Conservation (phyloP, 2,329 filamentous ascomycete species). For the Penicillium sp. region DNA sequence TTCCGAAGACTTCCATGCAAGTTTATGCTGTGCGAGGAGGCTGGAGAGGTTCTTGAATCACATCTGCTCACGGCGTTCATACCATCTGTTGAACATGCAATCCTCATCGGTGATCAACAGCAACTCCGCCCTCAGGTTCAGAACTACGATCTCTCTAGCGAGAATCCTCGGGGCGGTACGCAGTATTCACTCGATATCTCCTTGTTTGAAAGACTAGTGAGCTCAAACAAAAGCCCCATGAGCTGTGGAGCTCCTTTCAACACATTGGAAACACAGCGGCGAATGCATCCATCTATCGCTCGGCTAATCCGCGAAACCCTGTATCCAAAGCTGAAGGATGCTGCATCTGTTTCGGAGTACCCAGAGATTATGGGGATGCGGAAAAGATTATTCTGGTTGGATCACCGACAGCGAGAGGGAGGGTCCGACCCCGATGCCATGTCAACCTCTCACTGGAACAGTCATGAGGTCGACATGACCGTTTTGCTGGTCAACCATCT, state of each 20-base stretch:
- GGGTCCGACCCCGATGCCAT: slow-evolving; percentile 22
- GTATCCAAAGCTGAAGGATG: slow-evolving; percentile 57
- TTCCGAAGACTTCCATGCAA: slow-evolving; percentile 44
- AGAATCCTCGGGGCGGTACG: slow-evolving; percentile 30
- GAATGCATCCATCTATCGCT: slow-evolving; percentile 65
- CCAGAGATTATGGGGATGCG: slow-evolving; percentile 49
- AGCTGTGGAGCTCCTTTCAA: slow-evolving; percentile 33
- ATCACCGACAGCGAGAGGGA: slow-evolving; percentile 46
- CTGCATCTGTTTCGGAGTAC: slow-evolving; percentile 31
- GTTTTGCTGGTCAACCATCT: slow-evolving; percentile 63
- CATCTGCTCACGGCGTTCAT: slow-evolving; percentile 42
- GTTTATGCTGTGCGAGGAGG: slow-evolving; percentile 44
- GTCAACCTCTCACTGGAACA: slow-evolving; percentile 47
- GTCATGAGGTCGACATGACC: slow-evolving; percentile 61
- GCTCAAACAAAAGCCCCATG: slow-evolving; percentile 15
- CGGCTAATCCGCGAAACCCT: slow-evolving; percentile 52
- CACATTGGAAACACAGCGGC: slow-evolving; percentile 57
- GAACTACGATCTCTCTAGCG: slow-evolving; percentile 34
- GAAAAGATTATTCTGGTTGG: slow-evolving; percentile 51
- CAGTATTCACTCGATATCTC: slow-evolving; percentile 48
- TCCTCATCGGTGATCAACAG: slow-evolving; percentile 45
- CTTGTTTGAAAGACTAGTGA: slow-evolving; percentile 52
- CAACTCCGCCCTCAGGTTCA: slow-evolving; percentile 43
- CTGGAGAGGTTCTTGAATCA: slow-evolving; percentile 43
- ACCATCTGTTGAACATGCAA: slow-evolving; percentile 41